Evolutionary conservation across 1,284 basidiomycete species (phyloP).

Genomic region (Sporisorium scitamineum): DNA sequence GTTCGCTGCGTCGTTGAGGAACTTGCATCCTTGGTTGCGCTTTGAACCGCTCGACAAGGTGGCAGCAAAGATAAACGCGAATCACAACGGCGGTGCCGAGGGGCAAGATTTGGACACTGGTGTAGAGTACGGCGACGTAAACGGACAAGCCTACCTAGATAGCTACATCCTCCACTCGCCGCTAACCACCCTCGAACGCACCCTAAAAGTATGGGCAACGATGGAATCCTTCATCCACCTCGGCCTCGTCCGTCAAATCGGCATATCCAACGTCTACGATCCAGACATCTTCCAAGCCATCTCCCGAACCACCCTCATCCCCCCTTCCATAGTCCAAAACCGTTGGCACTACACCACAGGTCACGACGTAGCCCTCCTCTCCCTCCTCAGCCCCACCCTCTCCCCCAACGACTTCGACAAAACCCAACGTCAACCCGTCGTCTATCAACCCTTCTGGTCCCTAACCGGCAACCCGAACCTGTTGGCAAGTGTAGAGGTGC

Average conservation of each 20-base stretch:
- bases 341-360: conserved; percentile 65
- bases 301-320: conserved; percentile 40
- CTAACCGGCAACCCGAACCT: conserved; percentile 63
- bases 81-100: neutral
- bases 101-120: conserved; percentile 26
- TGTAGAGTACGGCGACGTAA: conserved; percentile 35
- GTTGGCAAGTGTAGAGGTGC: conserved; percentile 44
- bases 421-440: conserved; percentile 18
- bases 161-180: conserved; percentile 64
- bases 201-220: conserved; percentile 60
- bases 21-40: conserved; percentile 52
- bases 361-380: conserved; percentile 65
- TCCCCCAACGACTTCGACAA: conserved; percentile 57
- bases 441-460: conserved; percentile 67
- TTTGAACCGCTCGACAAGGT: conserved; percentile 34
- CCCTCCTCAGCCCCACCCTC: conserved; percentile 54
- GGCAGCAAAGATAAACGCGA: conserved; percentile 14
- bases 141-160: conserved; percentile 58
- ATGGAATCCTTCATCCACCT: conserved; percentile 61
- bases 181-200: conserved; percentile 56
- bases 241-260: conserved; percentile 60
- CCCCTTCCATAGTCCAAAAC: conserved; percentile 61
- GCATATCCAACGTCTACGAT: conserved; percentile 64
- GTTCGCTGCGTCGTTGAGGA: conserved; percentile 42
- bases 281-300: conserved; percentile 59